These are phyloP conservation scores for Endothia cerciana DNA, from an alignment of 2,329 filamentous ascomycete genomes.

Conservation along the genomic window DNA sequence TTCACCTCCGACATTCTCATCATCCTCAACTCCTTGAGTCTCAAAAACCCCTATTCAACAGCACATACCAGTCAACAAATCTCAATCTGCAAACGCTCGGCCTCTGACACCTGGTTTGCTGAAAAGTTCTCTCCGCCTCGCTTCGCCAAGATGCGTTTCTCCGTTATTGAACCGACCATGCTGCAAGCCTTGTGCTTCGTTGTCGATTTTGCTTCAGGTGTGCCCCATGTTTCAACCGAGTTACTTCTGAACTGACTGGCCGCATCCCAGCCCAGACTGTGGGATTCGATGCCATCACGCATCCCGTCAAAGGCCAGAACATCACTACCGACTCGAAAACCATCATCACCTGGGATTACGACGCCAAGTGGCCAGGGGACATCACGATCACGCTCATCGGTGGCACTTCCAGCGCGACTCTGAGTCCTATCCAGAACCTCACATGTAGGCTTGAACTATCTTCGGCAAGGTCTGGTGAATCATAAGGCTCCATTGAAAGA, in stretches of 20 bases:
- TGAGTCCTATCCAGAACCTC: constrained; percentile 34
- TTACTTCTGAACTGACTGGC: not conserved
- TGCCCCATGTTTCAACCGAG: no score
- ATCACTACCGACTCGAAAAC: constrained; percentile 54
- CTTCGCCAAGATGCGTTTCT: not conserved
- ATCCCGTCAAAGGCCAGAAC: constrained; percentile 48
- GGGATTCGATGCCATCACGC: constrained; percentile 58
- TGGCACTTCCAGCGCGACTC: constrained; percentile 48
- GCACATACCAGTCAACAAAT: not conserved
- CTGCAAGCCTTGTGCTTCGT: not conserved
- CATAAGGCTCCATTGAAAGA: not conserved
- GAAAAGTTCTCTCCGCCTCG: not conserved
- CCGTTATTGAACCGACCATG: not conserved
- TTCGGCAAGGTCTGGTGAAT: no score
- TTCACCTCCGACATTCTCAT: no score
- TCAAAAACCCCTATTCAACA: not conserved
- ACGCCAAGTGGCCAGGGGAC: constrained; percentile 45
- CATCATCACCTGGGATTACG: constrained; percentile 54
- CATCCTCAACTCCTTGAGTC: not conserved
- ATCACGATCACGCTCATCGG: constrained; percentile 60
- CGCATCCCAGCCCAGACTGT: constrained; percentile 45
- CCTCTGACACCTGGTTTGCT: not conserved
- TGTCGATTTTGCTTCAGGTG: not conserved
- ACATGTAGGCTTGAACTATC: not conserved
- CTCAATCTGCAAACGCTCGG: not conserved